Evolutionary conservation across 495 filamentous ascomycete species (phyloP), one percentile per base, ranked within the genome.

Genomic region (Sordaria brevicollis): DNA sequence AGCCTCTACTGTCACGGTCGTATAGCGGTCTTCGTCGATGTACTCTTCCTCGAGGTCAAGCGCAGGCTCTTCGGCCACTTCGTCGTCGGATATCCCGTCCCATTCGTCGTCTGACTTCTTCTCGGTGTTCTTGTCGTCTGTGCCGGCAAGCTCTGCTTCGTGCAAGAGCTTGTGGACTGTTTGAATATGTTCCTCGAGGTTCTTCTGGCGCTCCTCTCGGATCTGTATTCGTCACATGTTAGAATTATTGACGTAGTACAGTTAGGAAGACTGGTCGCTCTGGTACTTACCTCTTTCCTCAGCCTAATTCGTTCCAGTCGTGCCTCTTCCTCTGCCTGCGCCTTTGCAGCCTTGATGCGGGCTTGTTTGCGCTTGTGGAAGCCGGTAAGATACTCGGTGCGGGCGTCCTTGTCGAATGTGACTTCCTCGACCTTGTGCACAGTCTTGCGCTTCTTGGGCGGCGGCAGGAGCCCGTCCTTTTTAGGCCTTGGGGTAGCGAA

Each of bases 351-450:
- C 80, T 94, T 94, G 68, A 87, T 87, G 21, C 95, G 86, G 75
- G 90, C 88, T 67, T 90, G 81, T 78, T 99, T 99, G 77, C 95
- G 90, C 84, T 97, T 97, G 82, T 93, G 94, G 81, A 99, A 99
- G 5, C 95, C 95, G 7, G 92, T 96, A 39, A 99, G 86, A 74
- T 92, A 99, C 72, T 97, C 91, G 71, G 89, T 84, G 66, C 95
- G 88, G 49, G 89, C 89, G 62, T 83, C 82, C 65, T 83, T 75
- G 81, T 98, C 94, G 80, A 98, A 97, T 49, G 83, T 89, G 79
- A 99, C 90, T 76, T 94, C 92, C 73, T 91, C 91, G 68, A 91
- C 82, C 41, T 84, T 81, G 68, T 84, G 81, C 3, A 77, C 75
- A n/a, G 77, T 76, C 79, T 92, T 93, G 67, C 91, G 83, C 73